Conservation (phyloP, 108 stramenopile species). For the Cylindrotheca fusiformis region DNA sequence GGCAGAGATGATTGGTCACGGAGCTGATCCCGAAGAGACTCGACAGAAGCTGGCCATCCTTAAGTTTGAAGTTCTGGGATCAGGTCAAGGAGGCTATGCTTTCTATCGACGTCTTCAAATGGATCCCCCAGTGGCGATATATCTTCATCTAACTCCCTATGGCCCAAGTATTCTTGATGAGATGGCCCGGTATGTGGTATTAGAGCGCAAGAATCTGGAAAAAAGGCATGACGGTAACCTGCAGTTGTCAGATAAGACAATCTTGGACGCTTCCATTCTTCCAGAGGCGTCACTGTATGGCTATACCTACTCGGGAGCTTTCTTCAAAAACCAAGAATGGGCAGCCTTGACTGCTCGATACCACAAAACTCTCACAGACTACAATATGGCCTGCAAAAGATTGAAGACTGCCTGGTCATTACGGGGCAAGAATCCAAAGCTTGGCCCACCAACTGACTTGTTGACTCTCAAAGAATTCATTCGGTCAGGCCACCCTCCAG, state of each 20-base stretch:
- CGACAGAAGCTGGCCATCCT: slow-evolving; percentile 18
- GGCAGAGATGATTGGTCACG: slow-evolving; percentile 59
- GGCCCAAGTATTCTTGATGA: slow-evolving; percentile 66
- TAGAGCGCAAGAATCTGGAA: slow-evolving; percentile 30
- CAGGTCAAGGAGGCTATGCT: slow-evolving; percentile 56
- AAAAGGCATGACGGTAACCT: background rate
- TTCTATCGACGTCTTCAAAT: slow-evolving; percentile 34
- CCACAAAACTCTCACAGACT: slow-evolving; percentile 41
- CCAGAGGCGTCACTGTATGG: slow-evolving; percentile 20
- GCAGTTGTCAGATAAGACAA: background rate
- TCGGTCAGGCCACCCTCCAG: slow-evolving; percentile 15
- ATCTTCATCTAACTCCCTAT: slow-evolving; percentile 68
- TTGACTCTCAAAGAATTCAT: slow-evolving; percentile 60
- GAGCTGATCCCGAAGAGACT: slow-evolving; percentile 26
- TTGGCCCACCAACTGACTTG: slow-evolving; percentile 54
- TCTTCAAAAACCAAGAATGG: slow-evolving; percentile 67
- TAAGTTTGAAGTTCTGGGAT: slow-evolving; percentile 37
- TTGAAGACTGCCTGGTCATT: slow-evolving; percentile 26
- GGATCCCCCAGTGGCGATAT: slow-evolving; percentile 13
- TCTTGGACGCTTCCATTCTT: slow-evolving; percentile 24
- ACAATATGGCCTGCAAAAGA: slow-evolving; percentile 53
- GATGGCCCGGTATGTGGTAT: slow-evolving; percentile 61
- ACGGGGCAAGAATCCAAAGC: slow-evolving; percentile 18
- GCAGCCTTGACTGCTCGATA: slow-evolving; percentile 56
- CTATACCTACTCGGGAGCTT: slow-evolving; percentile 63